Percentiles rank a stretch among this genome's conserved stretches.
Conservation (phyloP, 495 filamentous ascomycete genomes). For the Aspergillus indologenus region DNA sequence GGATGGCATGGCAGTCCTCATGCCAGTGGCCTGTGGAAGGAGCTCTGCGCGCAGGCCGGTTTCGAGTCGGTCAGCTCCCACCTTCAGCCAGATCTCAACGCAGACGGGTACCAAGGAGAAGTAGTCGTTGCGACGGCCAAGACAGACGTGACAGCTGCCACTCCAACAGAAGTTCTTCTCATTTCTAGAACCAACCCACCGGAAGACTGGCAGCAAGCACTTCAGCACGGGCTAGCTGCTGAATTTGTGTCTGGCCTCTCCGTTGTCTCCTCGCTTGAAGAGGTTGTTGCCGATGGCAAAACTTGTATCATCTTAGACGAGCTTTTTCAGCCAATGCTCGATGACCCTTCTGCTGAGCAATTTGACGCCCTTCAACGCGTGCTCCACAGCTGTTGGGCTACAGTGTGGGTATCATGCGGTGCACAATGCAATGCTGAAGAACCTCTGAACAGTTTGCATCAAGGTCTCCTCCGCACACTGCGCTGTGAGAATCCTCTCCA, state of each 20-base stretch:
- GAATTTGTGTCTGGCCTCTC: neutral
- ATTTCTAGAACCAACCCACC: too few species aligned
- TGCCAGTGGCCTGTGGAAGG: too few species aligned
- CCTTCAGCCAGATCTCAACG: too few species aligned
- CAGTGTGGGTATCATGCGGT: slow-evolving; percentile 28
- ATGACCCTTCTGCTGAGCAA: neutral
- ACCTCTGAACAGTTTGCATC: slow-evolving; percentile 7
- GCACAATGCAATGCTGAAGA: slow-evolving; percentile 12
- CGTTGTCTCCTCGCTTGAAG: too few species aligned
- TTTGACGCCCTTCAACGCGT: neutral
- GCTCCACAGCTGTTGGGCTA: neutral
- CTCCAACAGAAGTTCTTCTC: too few species aligned
- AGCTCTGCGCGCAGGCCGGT: too few species aligned
- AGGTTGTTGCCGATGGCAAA: neutral
- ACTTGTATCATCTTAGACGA: neutral
- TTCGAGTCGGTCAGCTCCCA: too few species aligned
- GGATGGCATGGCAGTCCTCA: too few species aligned
- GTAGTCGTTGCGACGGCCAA: too few species aligned
- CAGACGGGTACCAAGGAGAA: too few species aligned
- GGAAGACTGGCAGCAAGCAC: too few species aligned
- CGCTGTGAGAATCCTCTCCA: slow-evolving; percentile 18
- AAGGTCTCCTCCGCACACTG: slow-evolving; percentile 23
- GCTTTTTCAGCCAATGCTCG: neutral
- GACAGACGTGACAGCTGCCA: too few species aligned
- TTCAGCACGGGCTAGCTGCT: neutral